Conservation (phyloP, 176 grass and related monocot genomes). For the Pontederia paniculata region DNA sequence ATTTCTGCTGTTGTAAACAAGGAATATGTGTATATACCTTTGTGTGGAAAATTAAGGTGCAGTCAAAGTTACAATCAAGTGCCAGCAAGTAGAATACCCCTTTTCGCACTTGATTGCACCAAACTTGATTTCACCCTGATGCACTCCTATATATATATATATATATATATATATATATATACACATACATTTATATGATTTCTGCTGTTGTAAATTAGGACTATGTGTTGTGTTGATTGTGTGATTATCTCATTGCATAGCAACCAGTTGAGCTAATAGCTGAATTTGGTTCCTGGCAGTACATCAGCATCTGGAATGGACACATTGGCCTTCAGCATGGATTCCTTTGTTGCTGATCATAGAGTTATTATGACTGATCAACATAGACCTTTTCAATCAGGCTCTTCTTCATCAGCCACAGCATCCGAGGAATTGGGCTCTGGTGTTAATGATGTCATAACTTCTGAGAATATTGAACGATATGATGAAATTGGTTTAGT, state of each 20-base stretch:
- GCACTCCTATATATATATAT: no score
- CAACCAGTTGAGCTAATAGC: no score
- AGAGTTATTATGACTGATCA: constrained; percentile 36
- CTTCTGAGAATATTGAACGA: constrained; percentile 36
- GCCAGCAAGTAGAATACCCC: no score
- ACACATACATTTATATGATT: constrained; percentile 23
- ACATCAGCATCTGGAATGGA: constrained; percentile 22
- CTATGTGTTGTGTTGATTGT: no score
- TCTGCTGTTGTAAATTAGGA: no score
- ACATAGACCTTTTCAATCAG: constrained; percentile 31
- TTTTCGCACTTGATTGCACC: no score
- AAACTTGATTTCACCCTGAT: no score
- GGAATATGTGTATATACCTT: no score
- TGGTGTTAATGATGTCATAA: constrained; percentile 29
- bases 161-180: constrained; percentile 20
- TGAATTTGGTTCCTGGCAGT: constrained; percentile 24
- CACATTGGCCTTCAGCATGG: constrained; percentile 16
- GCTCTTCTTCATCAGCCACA: constrained; percentile 23
- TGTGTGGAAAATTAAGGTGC: no score
- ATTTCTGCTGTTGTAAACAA: no score
- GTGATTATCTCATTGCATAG: no score
- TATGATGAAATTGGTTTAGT: constrained; percentile 63
- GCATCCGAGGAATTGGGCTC: constrained; percentile 34
- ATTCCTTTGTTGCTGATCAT: constrained; percentile 19
- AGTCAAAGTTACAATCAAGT: no score